These are phyloP conservation scores for Saccharomycopsis babjevae DNA, from an alignment of 805 yeast species.

Conservation along the genomic window DNA sequence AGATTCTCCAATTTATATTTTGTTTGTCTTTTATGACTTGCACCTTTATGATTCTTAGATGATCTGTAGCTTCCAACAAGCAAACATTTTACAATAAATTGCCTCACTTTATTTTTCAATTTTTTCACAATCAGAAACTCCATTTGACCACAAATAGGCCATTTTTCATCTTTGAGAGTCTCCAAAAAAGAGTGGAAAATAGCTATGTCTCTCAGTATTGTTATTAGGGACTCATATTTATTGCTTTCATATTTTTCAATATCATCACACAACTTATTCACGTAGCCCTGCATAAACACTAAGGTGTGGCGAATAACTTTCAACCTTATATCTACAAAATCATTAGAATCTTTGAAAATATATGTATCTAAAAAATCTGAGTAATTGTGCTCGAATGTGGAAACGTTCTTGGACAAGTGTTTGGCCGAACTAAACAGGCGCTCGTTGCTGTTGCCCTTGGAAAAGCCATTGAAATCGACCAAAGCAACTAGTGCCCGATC, in stretches of 20 bases:
- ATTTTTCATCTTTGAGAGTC: not conserved
- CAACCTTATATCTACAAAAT: not conserved
- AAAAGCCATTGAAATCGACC: conserved; percentile 8
- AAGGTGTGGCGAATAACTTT: not conserved
- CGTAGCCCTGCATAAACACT: not conserved
- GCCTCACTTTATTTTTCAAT: not conserved
- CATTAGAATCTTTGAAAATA: not conserved
- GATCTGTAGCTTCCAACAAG: not conserved
- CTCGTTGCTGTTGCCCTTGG: not conserved
- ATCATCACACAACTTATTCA: not conserved
- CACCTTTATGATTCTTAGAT: not conserved
- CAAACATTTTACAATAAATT: not conserved
- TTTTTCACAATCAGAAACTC: not conserved
- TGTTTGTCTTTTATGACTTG: not conserved
- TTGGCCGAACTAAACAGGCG: not conserved
- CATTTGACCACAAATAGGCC: not conserved
- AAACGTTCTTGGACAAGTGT: not conserved
- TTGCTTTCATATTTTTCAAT: not conserved
- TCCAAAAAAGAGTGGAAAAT: not conserved
- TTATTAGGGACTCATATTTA: not conserved
- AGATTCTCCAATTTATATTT: not conserved
- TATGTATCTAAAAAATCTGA: not conserved
- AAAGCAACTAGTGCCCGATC: conserved; percentile 7
- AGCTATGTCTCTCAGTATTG: not conserved
- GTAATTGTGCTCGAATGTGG: not conserved